Conservation (phyloP, 2,329 filamentous ascomycete species). For the Paecilomyces sp. region DNA sequence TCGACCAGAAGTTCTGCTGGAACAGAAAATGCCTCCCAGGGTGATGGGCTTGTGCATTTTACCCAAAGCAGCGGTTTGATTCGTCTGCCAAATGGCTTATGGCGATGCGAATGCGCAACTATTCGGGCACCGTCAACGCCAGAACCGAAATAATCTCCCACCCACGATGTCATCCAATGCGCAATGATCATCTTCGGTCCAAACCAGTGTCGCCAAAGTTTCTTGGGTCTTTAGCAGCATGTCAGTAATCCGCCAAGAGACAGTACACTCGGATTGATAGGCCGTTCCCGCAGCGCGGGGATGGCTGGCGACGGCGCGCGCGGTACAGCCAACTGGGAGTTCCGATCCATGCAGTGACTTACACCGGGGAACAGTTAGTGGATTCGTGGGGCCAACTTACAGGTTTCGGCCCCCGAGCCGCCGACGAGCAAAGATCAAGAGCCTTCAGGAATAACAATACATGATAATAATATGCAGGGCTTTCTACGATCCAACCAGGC, state of each 20-base stretch:
- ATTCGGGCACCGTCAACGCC: background rate
- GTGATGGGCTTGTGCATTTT: background rate
- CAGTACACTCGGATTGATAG: background rate
- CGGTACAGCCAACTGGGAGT: background rate
- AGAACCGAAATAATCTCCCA: background rate
- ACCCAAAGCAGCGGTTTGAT: background rate
- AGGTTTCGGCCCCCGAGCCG: background rate
- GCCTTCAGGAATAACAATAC: background rate
- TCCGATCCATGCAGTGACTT: background rate
- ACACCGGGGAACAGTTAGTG: background rate
- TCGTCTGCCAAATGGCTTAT: background rate
- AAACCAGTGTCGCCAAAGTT: background rate
- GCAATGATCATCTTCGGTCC: background rate
- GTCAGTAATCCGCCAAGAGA: background rate
- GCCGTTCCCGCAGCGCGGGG: background rate
- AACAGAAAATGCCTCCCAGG: background rate
- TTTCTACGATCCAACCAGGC: background rate
- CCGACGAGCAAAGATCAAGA: background rate
- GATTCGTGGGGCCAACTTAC: background rate
- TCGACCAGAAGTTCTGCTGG: background rate
- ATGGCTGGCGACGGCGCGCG: background rate
- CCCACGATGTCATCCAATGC: background rate
- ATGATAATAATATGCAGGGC: background rate
- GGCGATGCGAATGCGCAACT: background rate
- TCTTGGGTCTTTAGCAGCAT: background rate